Evolutionary conservation across 495 filamentous ascomycete genomes (phyloP), one percentile per base, ranked within the genome.

Genomic region (Aspergillus nanangensis): DNA sequence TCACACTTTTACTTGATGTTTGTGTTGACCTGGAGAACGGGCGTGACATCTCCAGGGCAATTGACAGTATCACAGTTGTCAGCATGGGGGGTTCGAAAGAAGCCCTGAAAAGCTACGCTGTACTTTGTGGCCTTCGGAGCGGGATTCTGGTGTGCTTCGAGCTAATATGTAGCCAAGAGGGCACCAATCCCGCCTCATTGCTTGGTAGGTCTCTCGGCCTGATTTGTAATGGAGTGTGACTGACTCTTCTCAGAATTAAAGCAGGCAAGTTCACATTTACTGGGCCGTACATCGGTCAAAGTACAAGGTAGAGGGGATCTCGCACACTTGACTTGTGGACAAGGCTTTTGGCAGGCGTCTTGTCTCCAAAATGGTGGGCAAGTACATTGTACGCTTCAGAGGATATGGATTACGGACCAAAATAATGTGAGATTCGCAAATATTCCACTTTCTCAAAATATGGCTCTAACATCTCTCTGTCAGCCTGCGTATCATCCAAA

Each of bases 331-430:
- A 69, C 63, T 18, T 74, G 71, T 44, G 66, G 62, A 11, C 52
- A 65, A 40, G 65, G 65, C 14, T 61, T 74, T 37, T 74, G 71
- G 71, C 61, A 58, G 31, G 52, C 65, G 10, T 62, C 62, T 17
- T 62, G 60, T 38, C 41, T 39, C 22, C 45, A 41, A 2, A 55
- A 59, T 13, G 45, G 45, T 15, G 51, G 52, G 23, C 31, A 38
- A 8, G 48, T 48, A 20, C 57, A 61, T 7, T 72, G 54, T 43
- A 45, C 49, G 14, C 45, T 71, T 8, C 51, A 62, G 36, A 51
- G 61, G 31, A 52, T 74, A 27, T 74, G 69, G 66, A 63, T 74
- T 21, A 72, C 71, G 1, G 67, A 74, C 36, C 69, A 70, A 40
- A 69, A 60, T 34, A 66, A 66, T 51, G 71, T 74, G 45, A 62